These are phyloP conservation scores for Cryptococcus sp. DNA, from an alignment of 1,284 basidiomycete genomes.

Conservation along the genomic window DNA sequence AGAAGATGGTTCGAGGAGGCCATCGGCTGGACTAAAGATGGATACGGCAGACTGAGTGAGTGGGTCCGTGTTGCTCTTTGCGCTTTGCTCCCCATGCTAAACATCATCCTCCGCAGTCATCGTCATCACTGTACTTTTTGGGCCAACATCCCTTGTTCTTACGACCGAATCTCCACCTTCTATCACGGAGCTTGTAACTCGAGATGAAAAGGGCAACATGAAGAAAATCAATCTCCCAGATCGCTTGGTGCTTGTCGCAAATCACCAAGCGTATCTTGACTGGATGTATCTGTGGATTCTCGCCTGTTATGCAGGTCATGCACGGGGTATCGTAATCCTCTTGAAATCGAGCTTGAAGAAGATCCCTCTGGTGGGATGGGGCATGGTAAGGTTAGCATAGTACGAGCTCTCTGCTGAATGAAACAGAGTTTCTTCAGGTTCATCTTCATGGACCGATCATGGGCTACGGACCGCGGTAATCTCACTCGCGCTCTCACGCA, in stretches of 20 bases:
- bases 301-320: conserved; percentile 71
- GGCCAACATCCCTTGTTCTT: conserved; percentile 72
- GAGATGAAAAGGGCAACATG: conserved; percentile 61
- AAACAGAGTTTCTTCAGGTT: conserved; percentile 80
- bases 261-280: conserved; percentile 86
- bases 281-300: conserved; percentile 87
- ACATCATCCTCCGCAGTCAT: conserved; percentile 34
- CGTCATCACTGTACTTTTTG: conserved; percentile 68
- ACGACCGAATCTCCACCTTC: conserved; percentile 56
- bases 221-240: conserved; percentile 69
- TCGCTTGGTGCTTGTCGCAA: conserved; percentile 74
- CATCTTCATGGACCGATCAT: conserved; percentile 82
- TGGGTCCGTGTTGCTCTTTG: conserved; percentile 23
- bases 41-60: conserved; percentile 73
- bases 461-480: conserved; percentile 74
- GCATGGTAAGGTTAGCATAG: conserved; percentile 55
- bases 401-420: not conserved
- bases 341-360: conserved; percentile 87
- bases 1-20: conserved; percentile 64
- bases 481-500: conserved; percentile 54
- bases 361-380: conserved; percentile 85
- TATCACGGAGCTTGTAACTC: conserved; percentile 57
- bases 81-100: conserved; percentile 5
- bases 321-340: conserved; percentile 74
- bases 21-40: conserved; percentile 77